Conservation (phyloP, 345 rosid species). For the Laguncularia racemosa region DNA sequence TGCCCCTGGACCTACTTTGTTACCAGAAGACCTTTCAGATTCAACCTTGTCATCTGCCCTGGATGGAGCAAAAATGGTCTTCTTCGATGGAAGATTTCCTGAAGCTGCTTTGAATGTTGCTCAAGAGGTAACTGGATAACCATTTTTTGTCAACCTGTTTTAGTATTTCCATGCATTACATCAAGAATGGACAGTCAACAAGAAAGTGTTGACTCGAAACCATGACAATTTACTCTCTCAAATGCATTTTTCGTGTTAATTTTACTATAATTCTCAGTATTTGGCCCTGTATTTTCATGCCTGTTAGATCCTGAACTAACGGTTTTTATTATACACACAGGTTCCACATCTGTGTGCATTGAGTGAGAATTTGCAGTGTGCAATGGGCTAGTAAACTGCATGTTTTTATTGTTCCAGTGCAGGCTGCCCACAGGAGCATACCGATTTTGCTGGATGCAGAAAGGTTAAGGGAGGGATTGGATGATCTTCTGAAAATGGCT, state of each 20-base stretch:
- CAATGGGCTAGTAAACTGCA: not conserved
- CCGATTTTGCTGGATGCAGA: slow-evolving; percentile 83
- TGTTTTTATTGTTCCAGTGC: slow-evolving; percentile 37
- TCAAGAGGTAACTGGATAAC: slow-evolving; percentile 50
- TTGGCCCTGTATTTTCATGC: no score
- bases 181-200: no score
- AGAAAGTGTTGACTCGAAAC: no score
- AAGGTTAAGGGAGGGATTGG: slow-evolving; percentile 77
- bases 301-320: no score
- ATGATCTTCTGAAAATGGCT: slow-evolving; percentile 64
- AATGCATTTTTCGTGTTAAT: no score
- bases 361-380: not conserved
- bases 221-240: no score
- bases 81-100: slow-evolving; percentile 66
- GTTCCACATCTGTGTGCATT: not conserved
- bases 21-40: slow-evolving; percentile 53
- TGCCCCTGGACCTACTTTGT: slow-evolving; percentile 81
- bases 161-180: no score
- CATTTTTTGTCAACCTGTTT: not conserved
- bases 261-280: no score
- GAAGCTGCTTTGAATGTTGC: slow-evolving; percentile 72
- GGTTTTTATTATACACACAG: not conserved
- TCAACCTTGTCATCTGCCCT: slow-evolving; percentile 49
- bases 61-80: slow-evolving; percentile 56
- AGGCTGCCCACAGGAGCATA: slow-evolving; percentile 65